Percentiles rank a stretch among this genome's conserved stretches.
phyloP scores from a whole-genome alignment of 345 rosid genomes.

The Aquilaria sinensis region DNA sequence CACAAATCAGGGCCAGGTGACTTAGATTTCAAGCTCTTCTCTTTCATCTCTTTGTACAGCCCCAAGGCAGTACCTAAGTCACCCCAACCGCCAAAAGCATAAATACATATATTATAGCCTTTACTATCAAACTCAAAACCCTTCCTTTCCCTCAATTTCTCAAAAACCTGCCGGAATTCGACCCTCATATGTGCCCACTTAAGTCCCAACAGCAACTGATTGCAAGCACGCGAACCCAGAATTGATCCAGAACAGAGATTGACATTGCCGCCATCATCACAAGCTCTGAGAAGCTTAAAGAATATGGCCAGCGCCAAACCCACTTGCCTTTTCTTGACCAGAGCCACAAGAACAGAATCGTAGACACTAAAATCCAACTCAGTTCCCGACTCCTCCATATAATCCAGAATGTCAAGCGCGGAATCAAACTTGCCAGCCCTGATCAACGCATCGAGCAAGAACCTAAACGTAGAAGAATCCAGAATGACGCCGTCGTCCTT shows the following conservation, averaged over 20 bases:
- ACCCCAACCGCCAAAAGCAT: slow-evolving; percentile 84
- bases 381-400: slow-evolving; percentile 61
- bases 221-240: slow-evolving; percentile 53
- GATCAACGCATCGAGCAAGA: slow-evolving; percentile 50
- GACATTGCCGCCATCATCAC: slow-evolving; percentile 7
- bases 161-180: slow-evolving; percentile 49
- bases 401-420: slow-evolving; percentile 65
- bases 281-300: slow-evolving; percentile 54
- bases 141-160: slow-evolving; percentile 32
- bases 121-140: slow-evolving; percentile 57
- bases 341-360: slow-evolving; percentile 59
- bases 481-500: slow-evolving; percentile 51
- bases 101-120: slow-evolving; percentile 81
- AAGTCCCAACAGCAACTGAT: slow-evolving; percentile 62
- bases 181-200: slow-evolving; percentile 47
- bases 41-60: slow-evolving; percentile 81
- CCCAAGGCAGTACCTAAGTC: slow-evolving; percentile 55
- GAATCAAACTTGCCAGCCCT: slow-evolving; percentile 52
- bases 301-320: slow-evolving; percentile 57
- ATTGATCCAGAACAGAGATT: slow-evolving; percentile 22
- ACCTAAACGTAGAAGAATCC: slow-evolving; percentile 51
- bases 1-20: slow-evolving; percentile 62
- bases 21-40: slow-evolving; percentile 29
- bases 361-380: slow-evolving; percentile 40
- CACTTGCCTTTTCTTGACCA: slow-evolving; percentile 54